A percentile compares a stretch with the other conserved stretches of the same genome.
Conservation (phyloP, 768 basidiomycete species). For the Leucogyrophana mollusca region DNA sequence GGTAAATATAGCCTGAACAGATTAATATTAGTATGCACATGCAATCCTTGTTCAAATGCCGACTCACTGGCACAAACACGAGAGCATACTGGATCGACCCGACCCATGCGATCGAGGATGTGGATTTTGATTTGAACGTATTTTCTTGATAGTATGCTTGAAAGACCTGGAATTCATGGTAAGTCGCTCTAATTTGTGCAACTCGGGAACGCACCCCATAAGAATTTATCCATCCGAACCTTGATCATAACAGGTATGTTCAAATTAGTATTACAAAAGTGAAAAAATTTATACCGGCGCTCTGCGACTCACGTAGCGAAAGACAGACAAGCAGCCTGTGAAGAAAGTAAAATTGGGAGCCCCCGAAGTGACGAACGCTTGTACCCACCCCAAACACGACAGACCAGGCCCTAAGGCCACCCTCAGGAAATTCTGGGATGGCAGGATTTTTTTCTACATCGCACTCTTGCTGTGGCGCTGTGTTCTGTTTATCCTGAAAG, state of each 20-base stretch:
- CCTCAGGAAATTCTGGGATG: conserved; percentile 9
- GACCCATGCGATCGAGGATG: conserved; percentile 24
- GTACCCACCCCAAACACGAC: conserved; percentile 7
- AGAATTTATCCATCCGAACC: conserved; percentile 8
- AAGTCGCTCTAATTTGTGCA: background rate
- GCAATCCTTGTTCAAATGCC: no score
- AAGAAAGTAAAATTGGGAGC: background rate
- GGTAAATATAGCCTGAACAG: conserved; percentile 7
- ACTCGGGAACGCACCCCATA: conserved; percentile 1
- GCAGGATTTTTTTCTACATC: no score
- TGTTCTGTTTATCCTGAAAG: no score
- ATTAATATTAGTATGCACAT: no score
- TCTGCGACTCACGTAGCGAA: conserved; percentile 5
- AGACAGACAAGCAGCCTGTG: conserved; percentile 3
- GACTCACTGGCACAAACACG: conserved; percentile 7
- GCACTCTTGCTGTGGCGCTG: no score
- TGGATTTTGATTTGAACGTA: conserved; percentile 16
- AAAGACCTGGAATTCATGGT: conserved; percentile 9
- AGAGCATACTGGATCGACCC: conserved; percentile 20
- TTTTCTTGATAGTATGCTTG: conserved; percentile 21
- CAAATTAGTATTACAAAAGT: no score
- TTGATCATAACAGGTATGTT: no score
- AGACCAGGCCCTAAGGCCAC: conserved; percentile 11
- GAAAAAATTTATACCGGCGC: no score
- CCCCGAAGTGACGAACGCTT: background rate